Percentiles rank a stretch among this genome's conserved stretches.
Evolutionary conservation across 31 red algal species (phyloP).

Genomic region (Porphyra umbilicalis): DNA sequence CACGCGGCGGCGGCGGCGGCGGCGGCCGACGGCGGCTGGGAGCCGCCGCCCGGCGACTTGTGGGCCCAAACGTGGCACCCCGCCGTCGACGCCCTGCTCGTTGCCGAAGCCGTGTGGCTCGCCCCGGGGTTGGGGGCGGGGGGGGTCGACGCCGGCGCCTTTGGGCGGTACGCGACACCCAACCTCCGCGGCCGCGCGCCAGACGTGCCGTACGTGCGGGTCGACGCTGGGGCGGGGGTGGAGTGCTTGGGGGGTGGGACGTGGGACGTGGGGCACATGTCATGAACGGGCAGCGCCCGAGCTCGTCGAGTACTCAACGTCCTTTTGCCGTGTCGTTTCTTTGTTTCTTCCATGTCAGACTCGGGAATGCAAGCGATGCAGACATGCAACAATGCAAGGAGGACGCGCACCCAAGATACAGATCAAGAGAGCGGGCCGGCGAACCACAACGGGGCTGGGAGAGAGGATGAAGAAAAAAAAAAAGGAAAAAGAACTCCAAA

Average conservation of each 20-base stretch:
- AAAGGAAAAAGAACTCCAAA: not conserved
- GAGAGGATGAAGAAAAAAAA: no score
- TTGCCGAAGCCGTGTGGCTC: not conserved
- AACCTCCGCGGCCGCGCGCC: not conserved
- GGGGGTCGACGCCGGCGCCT: not conserved
- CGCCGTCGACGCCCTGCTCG: not conserved
- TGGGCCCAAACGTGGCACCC: not conserved
- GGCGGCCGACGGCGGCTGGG: not conserved
- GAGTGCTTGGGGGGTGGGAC: no score
- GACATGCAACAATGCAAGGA: not conserved
- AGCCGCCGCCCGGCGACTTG: not conserved
- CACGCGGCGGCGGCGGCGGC: not conserved
- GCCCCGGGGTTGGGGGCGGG: not conserved
- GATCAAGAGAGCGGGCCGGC: no score
- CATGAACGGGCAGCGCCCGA: no score
- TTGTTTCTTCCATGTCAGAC: no score
- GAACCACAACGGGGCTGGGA: no score
- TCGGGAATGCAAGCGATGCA: not conserved
- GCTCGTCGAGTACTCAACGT: no score
- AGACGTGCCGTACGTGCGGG: not conserved
- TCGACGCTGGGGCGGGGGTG: not conserved
- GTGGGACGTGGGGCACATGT: no score
- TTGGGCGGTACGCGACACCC: not conserved
- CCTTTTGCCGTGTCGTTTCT: no score
- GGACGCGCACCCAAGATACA: not conserved